Percentiles rank a stretch among this genome's conserved stretches.
phyloP scores from a whole-genome alignment of 2,329 filamentous ascomycete species.

The Colletotrichum sp. region DNA sequence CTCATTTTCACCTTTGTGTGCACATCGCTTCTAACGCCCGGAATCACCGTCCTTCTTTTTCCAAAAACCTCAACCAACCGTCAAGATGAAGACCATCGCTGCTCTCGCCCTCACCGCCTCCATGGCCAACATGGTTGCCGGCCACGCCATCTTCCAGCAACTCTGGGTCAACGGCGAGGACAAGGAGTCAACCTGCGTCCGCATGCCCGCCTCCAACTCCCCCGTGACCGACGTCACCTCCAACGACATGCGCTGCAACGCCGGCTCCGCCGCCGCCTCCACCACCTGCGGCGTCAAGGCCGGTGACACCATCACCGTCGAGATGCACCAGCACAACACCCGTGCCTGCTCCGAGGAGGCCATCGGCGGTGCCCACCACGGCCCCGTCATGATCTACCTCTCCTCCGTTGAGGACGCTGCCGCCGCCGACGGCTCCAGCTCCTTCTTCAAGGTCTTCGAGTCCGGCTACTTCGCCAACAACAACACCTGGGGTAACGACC shows the following conservation, averaged over 20 bases:
- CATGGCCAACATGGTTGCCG: conserved; percentile 26
- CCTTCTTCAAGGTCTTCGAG: conserved; percentile 59
- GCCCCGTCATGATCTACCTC: conserved; percentile 54
- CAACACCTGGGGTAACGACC: conserved; percentile 24
- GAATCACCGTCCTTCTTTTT: conserved; percentile 11
- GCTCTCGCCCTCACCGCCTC: conserved; percentile 15
- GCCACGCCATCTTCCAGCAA: conserved; percentile 57
- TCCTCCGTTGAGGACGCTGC: conserved; percentile 51
- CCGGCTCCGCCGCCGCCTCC: conserved; percentile 35
- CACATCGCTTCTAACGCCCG: conserved; percentile 10
- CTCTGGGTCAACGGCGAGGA: conserved; percentile 47
- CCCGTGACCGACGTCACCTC: conserved; percentile 44
- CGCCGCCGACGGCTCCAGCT: conserved; percentile 44
- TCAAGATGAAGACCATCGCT: conserved; percentile 20
- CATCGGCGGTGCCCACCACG: conserved; percentile 58
- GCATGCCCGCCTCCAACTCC: conserved; percentile 37
- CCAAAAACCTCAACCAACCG: background rate
- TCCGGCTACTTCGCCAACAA: conserved; percentile 34
- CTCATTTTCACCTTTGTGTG: conserved; percentile 19
- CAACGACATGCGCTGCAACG: conserved; percentile 48
- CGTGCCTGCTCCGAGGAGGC: conserved; percentile 51
- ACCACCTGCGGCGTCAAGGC: conserved; percentile 30
- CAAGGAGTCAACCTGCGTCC: conserved; percentile 15
- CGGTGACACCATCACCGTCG: conserved; percentile 45
- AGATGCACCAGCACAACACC: conserved; percentile 51